Percentiles rank a stretch among this genome's conserved stretches.
These are phyloP conservation scores for Tricholoma sp. DNA, from an alignment of 768 basidiomycete species.

Conservation along the genomic window DNA sequence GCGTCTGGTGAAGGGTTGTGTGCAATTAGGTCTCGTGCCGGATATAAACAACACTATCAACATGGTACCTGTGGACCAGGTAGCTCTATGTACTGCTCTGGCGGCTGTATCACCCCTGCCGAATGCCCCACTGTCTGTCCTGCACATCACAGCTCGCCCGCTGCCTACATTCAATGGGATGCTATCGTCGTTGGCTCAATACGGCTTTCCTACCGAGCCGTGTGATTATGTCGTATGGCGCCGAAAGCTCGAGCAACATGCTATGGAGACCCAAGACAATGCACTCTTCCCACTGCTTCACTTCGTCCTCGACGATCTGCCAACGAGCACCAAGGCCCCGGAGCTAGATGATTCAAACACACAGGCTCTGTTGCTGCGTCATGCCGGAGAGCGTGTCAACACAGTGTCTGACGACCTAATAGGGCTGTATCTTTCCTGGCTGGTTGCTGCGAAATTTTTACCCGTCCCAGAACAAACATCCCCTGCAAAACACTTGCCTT, in stretches of 20 bases:
- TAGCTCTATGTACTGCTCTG: constrained; percentile 75
- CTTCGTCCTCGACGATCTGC: constrained; percentile 95
- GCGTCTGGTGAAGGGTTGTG: constrained; percentile 97
- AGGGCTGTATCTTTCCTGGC: constrained; percentile 90
- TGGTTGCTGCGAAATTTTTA: constrained; percentile 81
- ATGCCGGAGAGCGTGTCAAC: constrained; percentile 30
- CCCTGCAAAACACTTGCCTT: constrained; percentile 45
- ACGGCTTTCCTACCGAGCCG: constrained; percentile 74
- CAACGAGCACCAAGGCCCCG: constrained; percentile 92
- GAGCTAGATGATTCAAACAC: constrained; percentile 88
- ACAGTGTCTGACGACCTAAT: constrained; percentile 76
- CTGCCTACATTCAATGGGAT: constrained; percentile 87
- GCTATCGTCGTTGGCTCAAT: constrained; percentile 63
- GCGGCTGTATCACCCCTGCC: constrained; percentile 62
- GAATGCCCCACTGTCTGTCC: constrained; percentile 46
- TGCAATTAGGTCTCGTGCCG: constrained; percentile 93
- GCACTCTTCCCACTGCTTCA: constrained; percentile 96
- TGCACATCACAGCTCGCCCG: constrained; percentile 85
- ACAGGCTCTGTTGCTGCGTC: constrained; percentile 46
- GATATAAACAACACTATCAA: constrained; percentile 98
- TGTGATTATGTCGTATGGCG: constrained; percentile 94
- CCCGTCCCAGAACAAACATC: constrained; percentile 39
- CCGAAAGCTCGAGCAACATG: constrained; percentile 88
- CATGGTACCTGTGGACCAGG: constrained; percentile 97
- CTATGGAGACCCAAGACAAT: constrained; percentile 91